Percentiles rank a stretch among this genome's conserved stretches.
Evolutionary conservation across 176 grass and related monocot species (phyloP).

Genomic region (Carex myosuroides): DNA sequence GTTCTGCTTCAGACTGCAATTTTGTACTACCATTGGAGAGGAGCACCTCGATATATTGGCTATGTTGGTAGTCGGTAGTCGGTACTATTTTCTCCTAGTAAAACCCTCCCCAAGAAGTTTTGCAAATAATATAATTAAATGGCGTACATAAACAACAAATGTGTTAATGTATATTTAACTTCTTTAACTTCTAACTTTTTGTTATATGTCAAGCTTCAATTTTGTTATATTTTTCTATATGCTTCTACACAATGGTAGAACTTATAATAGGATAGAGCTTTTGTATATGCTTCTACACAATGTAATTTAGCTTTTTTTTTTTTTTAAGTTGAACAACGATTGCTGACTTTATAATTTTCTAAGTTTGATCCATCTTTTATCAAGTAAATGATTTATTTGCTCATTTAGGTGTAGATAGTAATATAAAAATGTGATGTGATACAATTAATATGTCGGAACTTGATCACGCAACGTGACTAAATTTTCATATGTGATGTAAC

Average conservation of each 20-base stretch:
- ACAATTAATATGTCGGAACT: too few species aligned
- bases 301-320: neutral
- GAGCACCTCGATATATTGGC: neutral
- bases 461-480: too few species aligned
- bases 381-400: neutral
- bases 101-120: neutral
- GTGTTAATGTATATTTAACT: neutral
- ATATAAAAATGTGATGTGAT: too few species aligned
- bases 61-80: neutral
- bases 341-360: neutral
- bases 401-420: neutral
- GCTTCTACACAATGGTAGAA: constrained; percentile 5
- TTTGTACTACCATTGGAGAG: neutral
- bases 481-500: too few species aligned
- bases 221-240: neutral
- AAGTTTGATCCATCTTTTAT: neutral
- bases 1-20: neutral
- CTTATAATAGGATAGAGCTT: neutral
- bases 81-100: neutral
- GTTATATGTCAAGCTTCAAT: neutral
- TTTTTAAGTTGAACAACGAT: neutral
- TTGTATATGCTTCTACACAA: neutral
- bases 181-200: neutral
- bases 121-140: neutral
- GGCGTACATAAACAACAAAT: neutral